phyloP scores from a whole-genome alignment of 495 filamentous ascomycete genomes.

The Tuber indicum region DNA sequence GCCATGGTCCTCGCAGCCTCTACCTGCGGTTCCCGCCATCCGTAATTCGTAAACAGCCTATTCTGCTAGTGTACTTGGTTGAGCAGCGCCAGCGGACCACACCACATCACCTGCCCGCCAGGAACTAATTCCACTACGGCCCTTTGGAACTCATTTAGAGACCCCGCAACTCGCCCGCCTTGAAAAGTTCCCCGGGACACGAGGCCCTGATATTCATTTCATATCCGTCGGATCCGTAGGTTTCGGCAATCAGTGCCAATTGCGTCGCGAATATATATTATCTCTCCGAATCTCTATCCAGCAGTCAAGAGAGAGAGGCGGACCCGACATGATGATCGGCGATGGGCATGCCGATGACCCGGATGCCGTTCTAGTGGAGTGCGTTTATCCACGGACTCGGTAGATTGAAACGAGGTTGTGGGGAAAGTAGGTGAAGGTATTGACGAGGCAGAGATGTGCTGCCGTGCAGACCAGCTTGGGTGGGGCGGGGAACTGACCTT shows the following conservation, averaged over 20 bases:
- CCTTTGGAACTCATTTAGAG: constrained; percentile 41
- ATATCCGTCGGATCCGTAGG: no score
- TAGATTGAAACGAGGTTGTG: no score
- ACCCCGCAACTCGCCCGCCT: constrained; percentile 22
- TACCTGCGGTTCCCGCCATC: constrained; percentile 41
- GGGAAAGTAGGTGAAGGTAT: background rate
- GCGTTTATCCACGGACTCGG: no score
- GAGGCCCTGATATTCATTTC: constrained; percentile 39
- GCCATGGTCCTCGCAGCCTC: constrained; percentile 36
- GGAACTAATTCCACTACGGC: constrained; percentile 33
- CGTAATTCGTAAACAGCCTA: constrained; percentile 47
- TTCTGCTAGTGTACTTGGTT: constrained; percentile 47
- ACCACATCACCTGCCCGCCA: constrained; percentile 43
- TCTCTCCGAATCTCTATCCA: no score
- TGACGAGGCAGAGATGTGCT: constrained; percentile 46
- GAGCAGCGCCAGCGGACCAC: constrained; percentile 45
- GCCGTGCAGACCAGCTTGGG: constrained; percentile 39
- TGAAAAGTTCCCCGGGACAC: constrained; percentile 36
- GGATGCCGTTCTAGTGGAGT: no score
- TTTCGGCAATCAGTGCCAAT: no score
- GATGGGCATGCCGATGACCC: no score
- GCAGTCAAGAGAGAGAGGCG: no score
- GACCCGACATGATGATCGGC: no score
- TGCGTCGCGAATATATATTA: no score
- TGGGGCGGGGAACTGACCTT: constrained; percentile 31